Evolutionary conservation across 179 eudicot species (phyloP).

Genomic region (Actinidia arguta): DNA sequence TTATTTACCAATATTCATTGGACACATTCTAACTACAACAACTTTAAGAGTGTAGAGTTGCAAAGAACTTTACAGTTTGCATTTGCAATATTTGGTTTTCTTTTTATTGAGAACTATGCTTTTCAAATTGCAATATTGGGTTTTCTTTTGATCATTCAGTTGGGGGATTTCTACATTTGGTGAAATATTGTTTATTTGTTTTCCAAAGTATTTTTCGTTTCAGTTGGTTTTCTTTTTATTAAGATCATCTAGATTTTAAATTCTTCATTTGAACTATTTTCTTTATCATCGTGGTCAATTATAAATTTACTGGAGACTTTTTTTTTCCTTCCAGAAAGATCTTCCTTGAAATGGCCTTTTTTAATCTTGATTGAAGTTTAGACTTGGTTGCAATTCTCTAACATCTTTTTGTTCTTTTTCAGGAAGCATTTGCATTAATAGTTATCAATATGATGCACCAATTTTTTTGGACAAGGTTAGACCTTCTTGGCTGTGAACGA

Average conservation of each 20-base stretch:
- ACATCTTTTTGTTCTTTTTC: too few species aligned
- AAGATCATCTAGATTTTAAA: neutral
- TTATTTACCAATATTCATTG: too few species aligned
- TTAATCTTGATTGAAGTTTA: neutral
- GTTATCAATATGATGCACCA: neutral
- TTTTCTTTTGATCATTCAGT: too few species aligned
- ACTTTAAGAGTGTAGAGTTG: too few species aligned
- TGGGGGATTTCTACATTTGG: too few species aligned
- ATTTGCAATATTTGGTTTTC: too few species aligned
- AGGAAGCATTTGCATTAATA: neutral
- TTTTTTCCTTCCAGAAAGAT: neutral
- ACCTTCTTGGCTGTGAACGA: neutral
- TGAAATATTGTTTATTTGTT: neutral
- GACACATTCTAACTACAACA: too few species aligned
- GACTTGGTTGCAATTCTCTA: neutral
- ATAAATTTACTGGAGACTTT: neutral
- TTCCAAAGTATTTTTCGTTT: neutral
- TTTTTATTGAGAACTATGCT: too few species aligned
- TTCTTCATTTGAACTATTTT: neutral
- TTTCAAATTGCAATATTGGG: too few species aligned
- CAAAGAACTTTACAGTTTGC: too few species aligned
- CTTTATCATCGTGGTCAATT: neutral
- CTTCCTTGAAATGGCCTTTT: too few species aligned
- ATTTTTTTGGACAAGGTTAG: neutral
- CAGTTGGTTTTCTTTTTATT: conserved; percentile 1